Percentiles rank a stretch among this genome's conserved stretches.
phyloP scores from a whole-genome alignment of 176 grass and related monocot genomes.

The Triticum timopheevii region DNA sequence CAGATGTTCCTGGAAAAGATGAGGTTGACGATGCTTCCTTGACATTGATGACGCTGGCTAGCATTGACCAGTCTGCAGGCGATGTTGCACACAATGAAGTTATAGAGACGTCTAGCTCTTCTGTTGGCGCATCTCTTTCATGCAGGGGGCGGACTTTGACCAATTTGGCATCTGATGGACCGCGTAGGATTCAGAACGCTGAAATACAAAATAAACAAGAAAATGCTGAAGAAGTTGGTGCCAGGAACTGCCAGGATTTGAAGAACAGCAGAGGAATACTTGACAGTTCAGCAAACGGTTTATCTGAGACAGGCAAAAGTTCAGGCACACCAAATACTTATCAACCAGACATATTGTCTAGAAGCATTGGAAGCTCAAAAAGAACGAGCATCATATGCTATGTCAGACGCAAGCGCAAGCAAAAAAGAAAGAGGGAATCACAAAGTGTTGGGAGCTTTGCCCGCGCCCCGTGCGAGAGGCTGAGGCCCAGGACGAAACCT shows the following conservation, averaged over 20 bases:
- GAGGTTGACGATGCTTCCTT: constrained; percentile 43
- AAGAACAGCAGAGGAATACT: not conserved
- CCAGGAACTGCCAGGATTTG: not conserved
- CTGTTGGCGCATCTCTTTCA: not conserved
- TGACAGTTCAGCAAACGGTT: not conserved
- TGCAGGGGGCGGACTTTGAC: not conserved
- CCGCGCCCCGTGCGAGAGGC: constrained; percentile 77
- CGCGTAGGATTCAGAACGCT: not conserved
- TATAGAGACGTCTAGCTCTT: constrained; percentile 11
- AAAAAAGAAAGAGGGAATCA: constrained; percentile 44
- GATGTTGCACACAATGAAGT: constrained; percentile 14
- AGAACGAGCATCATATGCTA: constrained; percentile 67
- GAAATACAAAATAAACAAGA: constrained; percentile 3
- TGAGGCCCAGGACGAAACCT: constrained; percentile 60
- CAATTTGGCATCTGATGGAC: not conserved
- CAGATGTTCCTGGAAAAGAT: constrained; percentile 35
- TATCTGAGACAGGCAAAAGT: not conserved
- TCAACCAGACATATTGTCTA: constrained; percentile 22
- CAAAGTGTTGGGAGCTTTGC: constrained; percentile 45
- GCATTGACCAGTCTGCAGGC: constrained; percentile 21
- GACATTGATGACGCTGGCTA: constrained; percentile 37
- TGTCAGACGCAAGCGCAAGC: constrained; percentile 47
- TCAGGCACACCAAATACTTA: not conserved
- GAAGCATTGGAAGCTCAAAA: constrained; percentile 38
- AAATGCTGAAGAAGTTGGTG: not conserved